Evolutionary conservation across 176 grass and related monocot species (phyloP).

Genomic region (Cenchrus fungigraminus): DNA sequence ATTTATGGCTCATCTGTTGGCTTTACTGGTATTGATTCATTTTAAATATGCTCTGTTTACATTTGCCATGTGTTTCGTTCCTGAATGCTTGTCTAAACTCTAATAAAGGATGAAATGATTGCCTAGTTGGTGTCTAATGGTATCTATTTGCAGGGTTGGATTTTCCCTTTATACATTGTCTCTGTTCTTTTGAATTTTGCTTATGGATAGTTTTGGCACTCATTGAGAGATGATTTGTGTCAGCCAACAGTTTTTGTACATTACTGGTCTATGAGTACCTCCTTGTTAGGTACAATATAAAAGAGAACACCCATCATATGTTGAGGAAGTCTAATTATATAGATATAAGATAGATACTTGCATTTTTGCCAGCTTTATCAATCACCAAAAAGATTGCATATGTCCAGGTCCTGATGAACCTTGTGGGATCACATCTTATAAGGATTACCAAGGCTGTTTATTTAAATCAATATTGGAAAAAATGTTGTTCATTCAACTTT

Average conservation of each 20-base stretch:
- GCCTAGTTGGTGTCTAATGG: not conserved
- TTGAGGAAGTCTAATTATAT: not conserved
- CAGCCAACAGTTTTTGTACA: not conserved
- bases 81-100: not conserved
- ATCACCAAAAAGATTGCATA: not conserved
- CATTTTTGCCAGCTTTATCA: not conserved
- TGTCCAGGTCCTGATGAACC: not conserved
- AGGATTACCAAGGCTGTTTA: not conserved
- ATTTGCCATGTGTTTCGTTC: not conserved
- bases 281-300: not conserved
- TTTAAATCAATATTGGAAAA: not conserved
- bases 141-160: not conserved
- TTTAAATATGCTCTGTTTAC: not conserved
- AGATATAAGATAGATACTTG: not conserved
- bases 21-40: conserved; percentile 2
- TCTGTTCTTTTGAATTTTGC: not conserved
- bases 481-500: not conserved
- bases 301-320: not conserved
- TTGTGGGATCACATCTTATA: conserved; percentile 8
- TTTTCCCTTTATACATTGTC: not conserved
- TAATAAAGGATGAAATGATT: conserved; percentile 11
- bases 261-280: not conserved
- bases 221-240: not conserved
- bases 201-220: conserved; percentile 1
- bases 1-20: not conserved